phyloP scores from a whole-genome alignment of 2,329 filamentous ascomycete genomes.

The Talaromyces sp. region DNA sequence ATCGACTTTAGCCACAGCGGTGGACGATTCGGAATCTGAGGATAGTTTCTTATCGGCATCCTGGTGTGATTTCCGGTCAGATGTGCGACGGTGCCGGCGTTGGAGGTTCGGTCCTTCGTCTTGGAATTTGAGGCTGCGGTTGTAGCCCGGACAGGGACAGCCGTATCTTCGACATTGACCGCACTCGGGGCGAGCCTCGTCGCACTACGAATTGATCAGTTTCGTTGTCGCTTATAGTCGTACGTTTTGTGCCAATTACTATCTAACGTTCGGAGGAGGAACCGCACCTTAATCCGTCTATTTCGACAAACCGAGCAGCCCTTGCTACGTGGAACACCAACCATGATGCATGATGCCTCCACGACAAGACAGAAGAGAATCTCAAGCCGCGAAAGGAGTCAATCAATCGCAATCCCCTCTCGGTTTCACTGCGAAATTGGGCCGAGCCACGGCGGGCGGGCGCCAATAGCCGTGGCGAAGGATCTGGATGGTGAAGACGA shows the following conservation, averaged over 20 bases:
- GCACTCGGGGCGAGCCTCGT: constrained; percentile 28
- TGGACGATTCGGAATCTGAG: not conserved
- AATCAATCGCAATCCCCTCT: not conserved
- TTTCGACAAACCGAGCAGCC: constrained; percentile 41
- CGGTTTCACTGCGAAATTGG: not conserved
- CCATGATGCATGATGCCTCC: constrained; percentile 30
- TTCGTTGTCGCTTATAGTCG: not conserved
- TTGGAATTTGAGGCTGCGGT: constrained; percentile 27
- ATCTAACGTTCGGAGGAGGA: not conserved
- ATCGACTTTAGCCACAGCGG: not conserved
- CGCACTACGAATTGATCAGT: constrained; percentile 24
- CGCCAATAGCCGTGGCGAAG: not conserved
- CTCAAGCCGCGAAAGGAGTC: not conserved
- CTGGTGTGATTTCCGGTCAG: constrained; percentile 19
- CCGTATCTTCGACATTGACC: constrained; percentile 30
- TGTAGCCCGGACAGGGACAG: constrained; percentile 26
- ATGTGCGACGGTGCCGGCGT: constrained; percentile 22
- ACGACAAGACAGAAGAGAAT: not conserved
- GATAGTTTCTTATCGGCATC: constrained; percentile 1
- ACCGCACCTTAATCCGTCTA: constrained; percentile 36
- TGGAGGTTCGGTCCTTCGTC: constrained; percentile 31
- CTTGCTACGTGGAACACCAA: constrained; percentile 42
- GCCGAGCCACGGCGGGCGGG: not conserved
- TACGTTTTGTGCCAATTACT: not conserved
- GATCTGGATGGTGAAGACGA: not conserved